A percentile compares a stretch with the other conserved stretches of the same genome.
phyloP scores from a whole-genome alignment of 106 monocot genomes.

The Chionographis japonica region DNA sequence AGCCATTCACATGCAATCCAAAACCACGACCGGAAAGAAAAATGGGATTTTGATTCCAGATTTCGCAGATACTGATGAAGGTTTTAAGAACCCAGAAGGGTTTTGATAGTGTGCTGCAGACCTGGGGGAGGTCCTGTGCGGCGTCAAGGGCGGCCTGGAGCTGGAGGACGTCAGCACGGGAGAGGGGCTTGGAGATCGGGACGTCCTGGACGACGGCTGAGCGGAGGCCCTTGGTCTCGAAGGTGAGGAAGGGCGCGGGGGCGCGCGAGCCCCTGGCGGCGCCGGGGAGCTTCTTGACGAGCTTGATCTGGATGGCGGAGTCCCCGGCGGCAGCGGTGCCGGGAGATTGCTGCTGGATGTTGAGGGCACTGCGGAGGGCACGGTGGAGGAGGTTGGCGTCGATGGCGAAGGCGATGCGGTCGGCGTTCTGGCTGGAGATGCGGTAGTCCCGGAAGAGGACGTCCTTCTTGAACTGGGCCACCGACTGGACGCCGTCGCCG shows the following conservation, averaged over 20 bases:
- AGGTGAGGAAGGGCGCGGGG: slow-evolving; percentile 75
- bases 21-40: neutral
- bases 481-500: slow-evolving; percentile 71
- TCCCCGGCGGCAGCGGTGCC: slow-evolving; percentile 12
- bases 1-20: no score
- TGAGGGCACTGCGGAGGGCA: slow-evolving; percentile 85
- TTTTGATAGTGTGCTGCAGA: neutral
- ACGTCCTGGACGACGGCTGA: slow-evolving; percentile 97
- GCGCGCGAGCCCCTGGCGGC: slow-evolving; percentile 40
- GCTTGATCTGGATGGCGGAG: slow-evolving; percentile 71
- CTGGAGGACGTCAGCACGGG: slow-evolving; percentile 54
- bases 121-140: slow-evolving; percentile 86
- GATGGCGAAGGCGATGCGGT: slow-evolving; percentile 75
- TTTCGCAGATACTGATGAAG: neutral
- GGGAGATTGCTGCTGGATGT: slow-evolving; percentile 45
- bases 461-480: slow-evolving; percentile 75
- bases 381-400: slow-evolving; percentile 84
- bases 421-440: slow-evolving; percentile 78
- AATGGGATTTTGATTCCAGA: no score
- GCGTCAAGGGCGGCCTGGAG: slow-evolving; percentile 79
- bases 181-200: slow-evolving; percentile 87
- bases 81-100: no score
- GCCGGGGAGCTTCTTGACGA: slow-evolving; percentile 81
- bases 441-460: slow-evolving; percentile 83
- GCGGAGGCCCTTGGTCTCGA: slow-evolving; percentile 77